Conservation (phyloP, 805 yeast species). For the Wickerhamiella spandovensis region DNA sequence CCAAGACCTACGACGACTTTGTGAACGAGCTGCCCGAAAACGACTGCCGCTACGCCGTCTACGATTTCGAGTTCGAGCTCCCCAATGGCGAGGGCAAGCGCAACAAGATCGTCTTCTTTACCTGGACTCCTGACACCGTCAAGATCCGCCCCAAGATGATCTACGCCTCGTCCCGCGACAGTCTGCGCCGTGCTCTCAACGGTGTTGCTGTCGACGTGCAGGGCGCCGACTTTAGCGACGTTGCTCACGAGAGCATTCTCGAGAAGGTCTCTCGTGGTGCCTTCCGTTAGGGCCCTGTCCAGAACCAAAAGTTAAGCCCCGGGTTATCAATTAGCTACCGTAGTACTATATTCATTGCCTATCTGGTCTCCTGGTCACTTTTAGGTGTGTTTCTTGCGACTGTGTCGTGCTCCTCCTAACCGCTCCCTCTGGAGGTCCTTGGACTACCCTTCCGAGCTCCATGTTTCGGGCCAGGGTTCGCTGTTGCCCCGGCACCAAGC, state of each 20-base stretch:
- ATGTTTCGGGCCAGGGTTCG: no score
- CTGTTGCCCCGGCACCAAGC: no score
- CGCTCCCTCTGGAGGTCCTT: no score
- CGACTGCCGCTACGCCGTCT: constrained; percentile 92
- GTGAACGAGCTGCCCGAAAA: constrained; percentile 83
- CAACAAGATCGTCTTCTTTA: constrained; percentile 54
- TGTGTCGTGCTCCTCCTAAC: no score
- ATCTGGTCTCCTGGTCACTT: no score
- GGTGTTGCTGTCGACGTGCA: constrained; percentile 92
- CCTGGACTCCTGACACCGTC: constrained; percentile 98
- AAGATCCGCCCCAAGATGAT: constrained; percentile 91
- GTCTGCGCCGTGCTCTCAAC: constrained; percentile 91
- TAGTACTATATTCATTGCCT: neutral
- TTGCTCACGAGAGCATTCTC: constrained; percentile 83
- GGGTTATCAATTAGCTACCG: neutral
- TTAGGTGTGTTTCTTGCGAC: no score
- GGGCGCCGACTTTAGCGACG: constrained; percentile 97
- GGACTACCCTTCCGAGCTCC: no score
- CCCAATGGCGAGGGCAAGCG: constrained; percentile 90
- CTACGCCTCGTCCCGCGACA: constrained; percentile 96
- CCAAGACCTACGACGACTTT: constrained; percentile 69
- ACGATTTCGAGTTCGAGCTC: constrained; percentile 91
- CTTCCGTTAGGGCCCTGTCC: constrained; percentile 4
- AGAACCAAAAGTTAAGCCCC: neutral
- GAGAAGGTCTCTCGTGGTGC: constrained; percentile 81